These are phyloP conservation scores for Onygenales sp. DNA, from an alignment of 2,329 filamentous ascomycete genomes.

Conservation along the genomic window DNA sequence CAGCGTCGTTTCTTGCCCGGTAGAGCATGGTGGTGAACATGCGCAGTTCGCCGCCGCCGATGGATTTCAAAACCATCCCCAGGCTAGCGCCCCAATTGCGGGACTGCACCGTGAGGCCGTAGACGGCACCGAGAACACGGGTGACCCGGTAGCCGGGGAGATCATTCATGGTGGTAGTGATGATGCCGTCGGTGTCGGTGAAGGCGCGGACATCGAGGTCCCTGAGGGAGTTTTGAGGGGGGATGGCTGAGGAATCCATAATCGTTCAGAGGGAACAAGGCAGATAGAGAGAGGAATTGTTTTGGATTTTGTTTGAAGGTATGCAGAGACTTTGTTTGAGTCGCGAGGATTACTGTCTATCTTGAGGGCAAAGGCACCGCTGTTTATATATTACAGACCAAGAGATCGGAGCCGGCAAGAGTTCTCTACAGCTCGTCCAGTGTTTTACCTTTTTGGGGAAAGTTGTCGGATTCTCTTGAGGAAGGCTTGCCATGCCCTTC, in stretches of 20 bases:
- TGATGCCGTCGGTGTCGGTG: constrained; percentile 52
- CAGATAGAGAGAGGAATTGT: no score
- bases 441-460: no score
- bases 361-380: no score
- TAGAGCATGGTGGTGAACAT: constrained; percentile 54
- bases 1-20: constrained; percentile 49
- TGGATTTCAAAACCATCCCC: constrained; percentile 47
- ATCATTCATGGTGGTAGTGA: constrained; percentile 56
- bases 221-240: neutral
- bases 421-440: no score
- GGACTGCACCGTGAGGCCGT: constrained; percentile 48
- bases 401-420: no score
- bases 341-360: no score
- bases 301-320: no score
- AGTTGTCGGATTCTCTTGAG: no score
- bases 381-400: no score
- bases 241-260: neutral
- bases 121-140: constrained; percentile 49
- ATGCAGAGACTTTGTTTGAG: no score
- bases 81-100: constrained; percentile 51
- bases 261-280: no score
- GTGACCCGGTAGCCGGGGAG: constrained; percentile 52
- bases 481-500: no score
- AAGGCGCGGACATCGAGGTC: constrained; percentile 30
- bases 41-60: constrained; percentile 50